A percentile compares a stretch with the other conserved stretches of the same genome.
Evolutionary conservation across 1,284 basidiomycete species (phyloP).

Genomic region (Ganoderma lingzhi): DNA sequence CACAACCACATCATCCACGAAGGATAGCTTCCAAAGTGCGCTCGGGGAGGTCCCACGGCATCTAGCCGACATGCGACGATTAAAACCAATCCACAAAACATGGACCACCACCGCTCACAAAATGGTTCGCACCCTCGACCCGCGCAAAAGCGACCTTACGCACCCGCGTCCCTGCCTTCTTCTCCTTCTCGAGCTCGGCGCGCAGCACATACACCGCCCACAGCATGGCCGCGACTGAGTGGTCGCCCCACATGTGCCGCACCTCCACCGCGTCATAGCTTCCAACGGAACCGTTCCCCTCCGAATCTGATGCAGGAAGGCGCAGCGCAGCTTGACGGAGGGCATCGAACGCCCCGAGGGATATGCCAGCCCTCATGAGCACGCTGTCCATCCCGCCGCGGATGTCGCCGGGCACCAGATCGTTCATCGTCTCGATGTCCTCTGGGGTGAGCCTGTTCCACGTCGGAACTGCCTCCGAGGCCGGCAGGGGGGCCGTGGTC

Average conservation of each 20-base stretch:
- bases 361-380: not conserved
- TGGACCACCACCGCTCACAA: not conserved
- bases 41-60: conserved; percentile 8
- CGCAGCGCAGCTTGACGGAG: not conserved
- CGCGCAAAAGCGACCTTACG: conserved; percentile 5
- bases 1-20: not conserved
- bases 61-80: not conserved
- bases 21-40: not conserved
- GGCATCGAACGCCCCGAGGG: not conserved
- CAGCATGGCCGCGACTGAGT: conserved; percentile 8
- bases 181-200: not conserved
- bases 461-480: conserved; percentile 13
- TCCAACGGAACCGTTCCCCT: conserved; percentile 1
- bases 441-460: not conserved
- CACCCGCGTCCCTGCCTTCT: not conserved
- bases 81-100: not conserved
- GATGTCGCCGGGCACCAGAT: not conserved
- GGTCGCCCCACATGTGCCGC: conserved; percentile 24
- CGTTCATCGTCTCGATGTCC: not conserved
- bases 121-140: conserved; percentile 9
- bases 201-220: not conserved
- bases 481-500: not conserved
- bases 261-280: conserved; percentile 19
- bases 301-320: not conserved
- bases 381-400: not conserved